Evolutionary conservation across 306 rosid species (phyloP), one percentile per base, ranked within the genome.

Genomic region (Vigna hirtella): DNA sequence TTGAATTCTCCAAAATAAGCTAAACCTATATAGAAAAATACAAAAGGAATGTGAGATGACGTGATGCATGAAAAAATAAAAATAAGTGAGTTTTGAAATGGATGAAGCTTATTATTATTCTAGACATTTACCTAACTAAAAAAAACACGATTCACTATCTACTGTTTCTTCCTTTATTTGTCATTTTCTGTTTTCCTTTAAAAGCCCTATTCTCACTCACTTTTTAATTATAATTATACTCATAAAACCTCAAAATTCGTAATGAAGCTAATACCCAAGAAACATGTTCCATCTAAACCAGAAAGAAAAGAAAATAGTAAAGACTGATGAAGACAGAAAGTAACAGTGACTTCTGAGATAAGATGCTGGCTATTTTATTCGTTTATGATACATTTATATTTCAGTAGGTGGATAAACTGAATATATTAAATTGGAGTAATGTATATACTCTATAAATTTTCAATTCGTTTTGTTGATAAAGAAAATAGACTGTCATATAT

Each of bases 161-260:
- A 45, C 17, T 45, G 4, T 14, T 67, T 66, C 48, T 17, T 67
- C 28, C 64, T 71, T 72, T 63, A 63, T 53, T 77, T 58, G 6
- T 12, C 53, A 17, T 59, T 59, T 24, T 12, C 30, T 36, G 30
- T 3, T 14, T 69, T 34, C 17, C 11, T 43, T 66, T 15, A 14
- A 56, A 68, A 82, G 57, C 79, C 86, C 86, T 70, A 74, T 43
- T 55, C 82, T 55, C 9, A n/a, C 20, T 49, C 18, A 28, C 47
- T 73, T 58, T 13, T 9, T 2, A 53, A 12, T 56, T 1, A 45
- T 20, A 42, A 26, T 43, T 18, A 42, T 52, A 9, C 20, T 38
- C 4, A 49, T 34, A 18, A 59, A 68, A 0, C 4, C 38, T 68
- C 40, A 59, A 81, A 61, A 36, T 28, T 15, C 51, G 28, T 45